Percentiles rank a stretch among this genome's conserved stretches.
Conservation (phyloP, 176 grass and related monocot species). For the Triticum timopheevii region DNA sequence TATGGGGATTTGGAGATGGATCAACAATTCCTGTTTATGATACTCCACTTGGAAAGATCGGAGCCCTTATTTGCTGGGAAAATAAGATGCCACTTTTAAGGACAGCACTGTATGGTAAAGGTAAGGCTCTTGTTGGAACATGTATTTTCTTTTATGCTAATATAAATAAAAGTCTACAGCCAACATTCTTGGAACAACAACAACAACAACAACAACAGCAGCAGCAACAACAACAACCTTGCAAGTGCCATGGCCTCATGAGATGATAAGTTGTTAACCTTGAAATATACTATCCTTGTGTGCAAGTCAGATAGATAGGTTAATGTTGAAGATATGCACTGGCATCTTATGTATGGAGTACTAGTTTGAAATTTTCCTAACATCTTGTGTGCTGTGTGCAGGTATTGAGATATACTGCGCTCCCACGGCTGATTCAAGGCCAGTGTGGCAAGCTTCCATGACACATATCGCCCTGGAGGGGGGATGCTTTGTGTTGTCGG, state of each 20-base stretch:
- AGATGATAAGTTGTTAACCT: background rate
- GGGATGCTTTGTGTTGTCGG: constrained; percentile 88
- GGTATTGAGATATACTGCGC: constrained; percentile 94
- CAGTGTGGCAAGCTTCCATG: constrained; percentile 93
- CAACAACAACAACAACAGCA: too few species aligned
- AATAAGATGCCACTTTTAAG: constrained; percentile 94
- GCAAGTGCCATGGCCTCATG: background rate
- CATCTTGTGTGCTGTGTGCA: constrained; percentile 21
- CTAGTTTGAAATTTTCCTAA: background rate
- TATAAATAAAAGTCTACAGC: background rate
- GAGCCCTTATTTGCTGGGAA: constrained; percentile 94
- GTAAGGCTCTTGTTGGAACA: constrained; percentile 30
- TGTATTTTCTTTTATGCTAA: background rate
- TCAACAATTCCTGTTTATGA: constrained; percentile 96
- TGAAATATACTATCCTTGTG: background rate
- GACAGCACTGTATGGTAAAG: constrained; percentile 88
- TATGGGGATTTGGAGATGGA: constrained; percentile 95
- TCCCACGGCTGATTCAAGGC: constrained; percentile 84
- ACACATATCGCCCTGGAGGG: constrained; percentile 84
- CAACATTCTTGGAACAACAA: background rate
- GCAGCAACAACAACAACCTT: too few species aligned
- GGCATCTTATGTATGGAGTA: background rate
- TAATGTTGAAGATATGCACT: background rate
- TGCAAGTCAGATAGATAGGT: background rate
- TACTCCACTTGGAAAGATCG: constrained; percentile 87